Conservation (phyloP, 805 yeast species). For the Metschnikowia drakensbergensis region DNA sequence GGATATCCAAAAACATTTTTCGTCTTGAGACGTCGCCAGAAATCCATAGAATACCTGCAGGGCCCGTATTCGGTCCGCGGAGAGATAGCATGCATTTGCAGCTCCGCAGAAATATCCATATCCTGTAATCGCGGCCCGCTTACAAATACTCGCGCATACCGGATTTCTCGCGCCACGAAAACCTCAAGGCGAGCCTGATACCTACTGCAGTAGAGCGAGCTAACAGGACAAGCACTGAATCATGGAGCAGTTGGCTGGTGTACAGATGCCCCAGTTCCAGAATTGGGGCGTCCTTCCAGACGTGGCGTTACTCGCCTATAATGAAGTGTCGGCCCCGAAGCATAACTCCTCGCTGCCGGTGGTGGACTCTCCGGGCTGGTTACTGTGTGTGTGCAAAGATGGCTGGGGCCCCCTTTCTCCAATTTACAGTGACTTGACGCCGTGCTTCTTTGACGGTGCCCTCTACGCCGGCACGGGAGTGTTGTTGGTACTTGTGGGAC, state of each 20-base stretch:
- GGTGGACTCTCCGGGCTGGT: constrained; percentile 14
- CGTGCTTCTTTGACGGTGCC: constrained; percentile 56
- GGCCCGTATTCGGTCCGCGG: too few species aligned
- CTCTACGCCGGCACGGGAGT: constrained; percentile 41
- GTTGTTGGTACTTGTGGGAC: constrained; percentile 43
- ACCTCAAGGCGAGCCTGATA: neutral
- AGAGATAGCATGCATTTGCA: too few species aligned
- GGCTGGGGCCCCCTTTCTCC: constrained; percentile 44
- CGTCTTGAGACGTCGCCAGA: too few species aligned
- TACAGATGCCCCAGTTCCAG: constrained; percentile 12
- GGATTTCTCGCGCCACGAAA: neutral
- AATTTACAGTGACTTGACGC: constrained; percentile 50
- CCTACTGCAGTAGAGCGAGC: too few species aligned
- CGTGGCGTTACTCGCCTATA: constrained; percentile 10
- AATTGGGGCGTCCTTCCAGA: constrained; percentile 16
- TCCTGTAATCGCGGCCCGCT: neutral
- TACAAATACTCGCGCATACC: neutral
- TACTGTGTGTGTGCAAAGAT: constrained; percentile 37
- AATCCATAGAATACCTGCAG: too few species aligned
- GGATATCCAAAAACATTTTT: too few species aligned
- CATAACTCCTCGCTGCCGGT: constrained; percentile 1
- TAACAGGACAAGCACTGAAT: neutral
- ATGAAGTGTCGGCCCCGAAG: constrained; percentile 1
- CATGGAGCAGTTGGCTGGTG: constrained; percentile 19
- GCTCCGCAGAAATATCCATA: too few species aligned